Base-by-base conservation (phyloP, 768 basidiomycete species). In the Psilocybe sp. region DNA sequence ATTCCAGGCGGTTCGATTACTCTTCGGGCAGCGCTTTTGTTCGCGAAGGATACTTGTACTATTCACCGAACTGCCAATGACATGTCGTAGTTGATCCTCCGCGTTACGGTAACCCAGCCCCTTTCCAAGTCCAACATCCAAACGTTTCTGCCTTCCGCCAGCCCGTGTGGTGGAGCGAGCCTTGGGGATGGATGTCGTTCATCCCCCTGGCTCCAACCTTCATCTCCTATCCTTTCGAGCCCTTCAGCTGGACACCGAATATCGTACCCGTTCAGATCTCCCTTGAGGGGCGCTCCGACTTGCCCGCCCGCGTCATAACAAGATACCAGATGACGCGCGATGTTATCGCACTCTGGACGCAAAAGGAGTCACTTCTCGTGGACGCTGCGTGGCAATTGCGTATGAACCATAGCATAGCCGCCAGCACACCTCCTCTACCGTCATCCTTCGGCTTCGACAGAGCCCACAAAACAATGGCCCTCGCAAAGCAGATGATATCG, bases 111-210 rank as follows among this genome's bases (percentile, higher is more conserved):
- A 18, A n/a, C 18, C n/a, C 8, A 12, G n/a, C 28, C 19, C 50
- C 50, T 1, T 46, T 52, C 20, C 12, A 15, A 6, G 3, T 4
- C 4, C 18, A 7, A 5, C 23, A 28, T 31, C 38, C 40, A 8
- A 20, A 40, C 1, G 35, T 34, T 2, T 33, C 44, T 12, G n/a
- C 36, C 28, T 49, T 51, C 16, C 33, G 16, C 12, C 54, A 55
- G 37, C 50, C 50, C 1, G 54, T 55, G 14, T 42, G 47, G 38
- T 55, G 54, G 54, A 19, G 31, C 5, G 23, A 38, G 7, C 32
- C 14, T 19, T 49, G 36, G n/a, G 50, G 46, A 5, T 55, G 54
- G 50, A 23, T 48, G 41, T 39, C 36, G 18, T 55, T 55, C 44
- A 49, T 55, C 18, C 54, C 54, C 1, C 35, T 55, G 11, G 11